Percentiles rank a stretch among this genome's conserved stretches.
Conservation (phyloP, 495 filamentous ascomycete genomes). For the Neurospora sp. region DNA sequence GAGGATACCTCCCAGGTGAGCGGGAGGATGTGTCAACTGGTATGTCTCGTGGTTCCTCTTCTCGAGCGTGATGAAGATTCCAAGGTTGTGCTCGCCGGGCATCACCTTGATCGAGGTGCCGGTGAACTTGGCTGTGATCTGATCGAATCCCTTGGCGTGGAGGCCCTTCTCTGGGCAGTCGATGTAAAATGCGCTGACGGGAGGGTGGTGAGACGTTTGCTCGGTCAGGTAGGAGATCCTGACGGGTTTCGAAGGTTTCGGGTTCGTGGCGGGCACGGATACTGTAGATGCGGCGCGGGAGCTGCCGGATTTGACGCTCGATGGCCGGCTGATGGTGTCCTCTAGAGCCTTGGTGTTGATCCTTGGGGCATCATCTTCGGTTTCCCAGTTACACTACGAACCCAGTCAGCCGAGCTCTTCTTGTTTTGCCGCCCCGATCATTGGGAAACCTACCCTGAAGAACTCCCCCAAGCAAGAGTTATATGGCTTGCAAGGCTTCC, state of each 20-base stretch:
- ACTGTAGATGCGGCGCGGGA: constrained; percentile 31
- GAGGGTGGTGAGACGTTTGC: constrained; percentile 96
- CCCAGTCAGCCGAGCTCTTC: constrained; percentile 5
- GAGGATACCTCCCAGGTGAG: constrained; percentile 82
- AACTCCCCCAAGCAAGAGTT: constrained; percentile 97
- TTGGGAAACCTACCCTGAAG: constrained; percentile 58
- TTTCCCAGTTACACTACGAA: constrained; percentile 80
- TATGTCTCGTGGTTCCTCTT: constrained; percentile 79
- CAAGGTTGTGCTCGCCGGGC: constrained; percentile 85
- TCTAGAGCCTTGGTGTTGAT: constrained; percentile 33
- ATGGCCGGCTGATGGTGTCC: constrained; percentile 18
- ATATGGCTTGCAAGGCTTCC: constrained; percentile 97
- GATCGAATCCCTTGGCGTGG: constrained; percentile 82
- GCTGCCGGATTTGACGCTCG: constrained; percentile 29
- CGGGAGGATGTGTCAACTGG: constrained; percentile 85
- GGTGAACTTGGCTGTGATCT: constrained; percentile 95
- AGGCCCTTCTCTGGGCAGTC: constrained; percentile 89
- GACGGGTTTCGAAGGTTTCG: constrained; percentile 43
- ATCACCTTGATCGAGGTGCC: constrained; percentile 87
- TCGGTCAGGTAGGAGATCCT: constrained; percentile 89
- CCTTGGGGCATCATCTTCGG: constrained; percentile 54
- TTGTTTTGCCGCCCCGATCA: neutral
- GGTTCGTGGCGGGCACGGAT: constrained; percentile 29
- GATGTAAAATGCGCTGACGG: constrained; percentile 91
- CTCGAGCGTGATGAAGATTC: constrained; percentile 85